Base-by-base conservation (phyloP, 2,329 filamentous ascomycete species). In the Neopestalotiopsis sp. region DNA sequence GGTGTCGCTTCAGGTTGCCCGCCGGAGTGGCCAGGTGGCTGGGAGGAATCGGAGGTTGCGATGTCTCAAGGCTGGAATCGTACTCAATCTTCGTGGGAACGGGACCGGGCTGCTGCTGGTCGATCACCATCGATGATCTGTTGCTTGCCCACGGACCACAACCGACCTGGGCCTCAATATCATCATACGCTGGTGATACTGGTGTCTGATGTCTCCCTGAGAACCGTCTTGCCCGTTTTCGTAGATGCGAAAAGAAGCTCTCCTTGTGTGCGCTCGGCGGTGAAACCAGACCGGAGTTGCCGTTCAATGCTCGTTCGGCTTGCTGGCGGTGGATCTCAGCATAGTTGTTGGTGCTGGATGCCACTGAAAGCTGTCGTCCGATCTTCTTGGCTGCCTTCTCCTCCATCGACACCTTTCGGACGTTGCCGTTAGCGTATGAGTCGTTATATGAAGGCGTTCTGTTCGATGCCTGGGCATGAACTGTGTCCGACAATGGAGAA, bases 181-280 rank as follows among this genome's bases (percentile, higher is more conserved):
- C 95, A 74, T 98, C 95, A 67, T 91, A 90, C 58, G 88, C 89
- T 9, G 94, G 92, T 20, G 94, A 93, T 69, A 92, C 89, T 7
- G 94, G 91, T 14, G 90, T 91, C 78, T 95, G 93, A 77, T 97
- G 94, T 68, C 95, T 91, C 61, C 96, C 96, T 32, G 96, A 99
- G 70, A 99, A 91, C 73, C 96, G 89, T 74, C 96, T 90, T 34
- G 97, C 96, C 65, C 95, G 91, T 82, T 99, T 99, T 68, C 96
- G 90, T 7, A 99, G 87, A 78, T 99, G 96, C 0, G 96, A 98
- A 82, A 99, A 99, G 85, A 99, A 99, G 80, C 96, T 94, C 80
- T 99, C 96, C 78, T 97, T 97, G 68, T 94, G 93, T 20, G 89
- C 93, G 75, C 88, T 91, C 0, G 91, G 90, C 4, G 94, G 94